A percentile compares a stretch with the other conserved stretches of the same genome.
These are phyloP conservation scores for Ogataea dorogensis DNA, from an alignment of 805 yeast species.

Conservation along the genomic window DNA sequence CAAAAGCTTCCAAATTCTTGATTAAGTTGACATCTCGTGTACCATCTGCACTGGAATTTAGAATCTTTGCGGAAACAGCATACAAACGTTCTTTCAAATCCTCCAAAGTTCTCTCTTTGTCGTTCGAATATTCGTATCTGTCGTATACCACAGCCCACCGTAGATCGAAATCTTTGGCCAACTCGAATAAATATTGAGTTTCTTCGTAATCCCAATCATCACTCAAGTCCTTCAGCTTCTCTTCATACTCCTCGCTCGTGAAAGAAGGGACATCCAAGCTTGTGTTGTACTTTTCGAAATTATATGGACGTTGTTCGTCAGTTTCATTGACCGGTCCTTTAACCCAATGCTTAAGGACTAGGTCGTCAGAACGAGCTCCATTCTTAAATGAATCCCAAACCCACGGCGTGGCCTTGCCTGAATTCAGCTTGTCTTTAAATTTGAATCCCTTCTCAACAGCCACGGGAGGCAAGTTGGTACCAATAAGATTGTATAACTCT, in stretches of 20 bases:
- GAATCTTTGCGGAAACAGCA: conserved; percentile 55
- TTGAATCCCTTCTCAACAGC: conserved; percentile 49
- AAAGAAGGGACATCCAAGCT: conserved; percentile 68
- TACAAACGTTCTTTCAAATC: conserved; percentile 85
- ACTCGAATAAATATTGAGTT: conserved; percentile 71
- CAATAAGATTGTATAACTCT: conserved; percentile 82
- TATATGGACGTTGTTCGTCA: conserved; percentile 43
- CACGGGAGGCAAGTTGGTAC: conserved; percentile 88
- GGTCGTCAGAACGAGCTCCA: conserved; percentile 47
- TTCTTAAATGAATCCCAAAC: conserved; percentile 59
- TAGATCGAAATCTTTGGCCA: conserved; percentile 57
- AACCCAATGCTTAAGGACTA: conserved; percentile 79
- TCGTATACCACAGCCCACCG: conserved; percentile 71
- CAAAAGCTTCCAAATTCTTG: conserved; percentile 60
- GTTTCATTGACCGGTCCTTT: conserved; percentile 52
- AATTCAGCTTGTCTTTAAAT: conserved; percentile 63
- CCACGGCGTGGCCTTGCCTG: conserved; percentile 81
- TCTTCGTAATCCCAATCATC: conserved; percentile 72
- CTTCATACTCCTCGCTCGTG: conserved; percentile 56
- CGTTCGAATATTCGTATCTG: conserved; percentile 44
- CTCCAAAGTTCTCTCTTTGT: conserved; percentile 60
- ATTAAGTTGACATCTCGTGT: conserved; percentile 47
- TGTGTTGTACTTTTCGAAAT: conserved; percentile 74
- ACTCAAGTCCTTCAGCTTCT: conserved; percentile 36
- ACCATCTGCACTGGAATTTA: conserved; percentile 38